Evolutionary conservation across 192 early-diverging fungal species (phyloP), one percentile per base, ranked within the genome.

Genomic region (Coemansia sp.): DNA sequence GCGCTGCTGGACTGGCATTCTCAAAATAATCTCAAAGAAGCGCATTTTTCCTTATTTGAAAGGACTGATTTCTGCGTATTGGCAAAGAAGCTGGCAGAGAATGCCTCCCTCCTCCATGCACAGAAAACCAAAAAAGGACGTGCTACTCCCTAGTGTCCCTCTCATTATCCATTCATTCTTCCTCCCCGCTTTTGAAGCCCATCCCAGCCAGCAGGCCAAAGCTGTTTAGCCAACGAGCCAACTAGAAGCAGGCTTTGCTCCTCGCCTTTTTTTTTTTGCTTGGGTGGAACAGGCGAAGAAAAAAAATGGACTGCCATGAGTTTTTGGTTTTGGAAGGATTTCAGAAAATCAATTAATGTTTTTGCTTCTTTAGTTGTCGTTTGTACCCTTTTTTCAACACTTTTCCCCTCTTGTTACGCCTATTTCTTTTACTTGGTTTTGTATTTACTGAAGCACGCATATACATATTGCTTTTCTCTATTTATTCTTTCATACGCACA

Each of bases 321-420:
- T 42, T 42, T 51, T 51, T 51, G 49, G 49, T 55, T 27, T 55
- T 30, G 24, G 28, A 32, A 30, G 28, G 27, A 30, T 30, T 25
- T 22, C 6, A 55, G 29, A 55, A 55, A 29, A 55, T n/a, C 29
- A 7, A 55, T 55, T 27, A 22, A 23, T 24, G 6, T 25, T 50
- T 50, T 50, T 50, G 6, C 11, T 50, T 50, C 48, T 50, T 50
- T 50, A 50, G 48, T 50, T 50, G 48, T 16, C 19, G 14, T 25
- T 50, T 23, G 48, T 25, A 50, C 48, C 48, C 48, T 50, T 50
- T 50, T 50, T 16, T 42, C 9, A 27, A 51, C 32, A 23, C 47
- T 30, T 54, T 51, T n/a, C n/a, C 20, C 48, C 28, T 49, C 2
- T 24, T 60, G 45, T 48, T 10, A 7, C 59, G 22, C 10, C 36